These are phyloP conservation scores for Dictyostelium discoideum DNA, from an alignment of 78 protist species.

Conservation along the genomic window dicty_2.7 NC_007088.5:73501-74000, in stretches of 20 bases:
- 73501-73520: constrained; percentile 68
- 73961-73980: constrained; percentile 87
- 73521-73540: constrained; percentile 37
- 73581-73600: no score
- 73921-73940: constrained; percentile 84
- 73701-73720: no score
- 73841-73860: constrained; percentile 57
- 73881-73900: constrained; percentile 92
- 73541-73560: constrained; percentile 42
- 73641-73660: no score
- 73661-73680: no score
- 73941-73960: constrained; percentile 94
- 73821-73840: constrained; percentile 40
- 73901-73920: constrained; percentile 93
- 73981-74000: constrained; percentile 86
- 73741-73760: constrained; percentile 82
- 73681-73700: no score
- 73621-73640: no score
- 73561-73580: no score
- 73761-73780: constrained; percentile 72
- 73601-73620: no score
- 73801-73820: constrained; percentile 87
- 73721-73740: constrained; percentile 77
- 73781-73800: constrained; percentile 86
- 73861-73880: constrained; percentile 72